Evolutionary conservation across 2,329 filamentous ascomycete species (phyloP).

Genomic region (Annulohypoxylon truncatum): DNA sequence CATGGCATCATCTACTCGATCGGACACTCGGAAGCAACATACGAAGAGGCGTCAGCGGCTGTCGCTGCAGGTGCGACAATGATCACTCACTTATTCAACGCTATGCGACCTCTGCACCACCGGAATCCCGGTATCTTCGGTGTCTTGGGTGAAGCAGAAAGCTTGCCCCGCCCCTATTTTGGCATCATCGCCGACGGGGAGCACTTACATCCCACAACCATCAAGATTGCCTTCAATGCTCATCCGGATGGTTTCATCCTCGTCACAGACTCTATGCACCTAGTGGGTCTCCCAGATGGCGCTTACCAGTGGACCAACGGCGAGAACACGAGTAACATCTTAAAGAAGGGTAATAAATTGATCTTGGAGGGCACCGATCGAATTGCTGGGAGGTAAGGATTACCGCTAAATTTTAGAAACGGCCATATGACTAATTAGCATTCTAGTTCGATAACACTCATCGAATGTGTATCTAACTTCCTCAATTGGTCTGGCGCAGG

Average conservation of each 20-base stretch:
- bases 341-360: slow-evolving; percentile 78
- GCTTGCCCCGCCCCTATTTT: slow-evolving; percentile 75
- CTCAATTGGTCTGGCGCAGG: slow-evolving; percentile 76
- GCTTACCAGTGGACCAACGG: slow-evolving; percentile 88
- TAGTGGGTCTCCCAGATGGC: slow-evolving; percentile 86
- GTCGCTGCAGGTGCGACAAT: slow-evolving; percentile 82
- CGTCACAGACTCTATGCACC: slow-evolving; percentile 92
- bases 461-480: slow-evolving; percentile 87
- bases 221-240: slow-evolving; percentile 89
- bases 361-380: slow-evolving; percentile 82
- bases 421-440: slow-evolving; percentile 17
- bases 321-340: slow-evolving; percentile 65
- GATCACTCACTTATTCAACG: slow-evolving; percentile 95
- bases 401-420: slow-evolving; percentile 29
- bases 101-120: slow-evolving; percentile 90
- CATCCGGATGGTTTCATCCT: slow-evolving; percentile 88
- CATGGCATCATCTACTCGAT: slow-evolving; percentile 81
- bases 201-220: slow-evolving; percentile 86
- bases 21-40: slow-evolving; percentile 88
- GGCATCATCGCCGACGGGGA: slow-evolving; percentile 92
- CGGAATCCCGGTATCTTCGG: slow-evolving; percentile 93
- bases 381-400: slow-evolving; percentile 77
- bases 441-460: slow-evolving; percentile 73
- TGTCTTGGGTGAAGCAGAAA: slow-evolving; percentile 76
- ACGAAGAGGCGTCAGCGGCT: slow-evolving; percentile 80